phyloP scores from a whole-genome alignment of 2,329 filamentous ascomycete genomes.

The Phaeoacremonium minimum region DNA sequence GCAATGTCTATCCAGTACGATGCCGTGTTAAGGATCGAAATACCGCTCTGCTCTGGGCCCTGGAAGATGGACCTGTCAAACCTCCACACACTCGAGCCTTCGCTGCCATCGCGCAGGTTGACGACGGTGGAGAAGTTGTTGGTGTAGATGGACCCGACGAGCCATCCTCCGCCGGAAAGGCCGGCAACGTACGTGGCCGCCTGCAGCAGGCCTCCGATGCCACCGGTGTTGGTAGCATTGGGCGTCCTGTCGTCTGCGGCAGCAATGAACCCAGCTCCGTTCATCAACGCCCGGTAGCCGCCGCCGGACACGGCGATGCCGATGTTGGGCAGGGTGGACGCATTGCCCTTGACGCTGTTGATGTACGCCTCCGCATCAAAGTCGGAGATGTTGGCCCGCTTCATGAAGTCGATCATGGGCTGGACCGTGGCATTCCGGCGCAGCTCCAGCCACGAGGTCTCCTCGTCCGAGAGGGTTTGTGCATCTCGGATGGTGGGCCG shows the following conservation, averaged over 20 bases:
- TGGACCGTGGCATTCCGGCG: conserved; percentile 69
- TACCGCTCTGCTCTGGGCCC: conserved; percentile 20
- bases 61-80: conserved; percentile 28
- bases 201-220: conserved; percentile 78
- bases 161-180: conserved; percentile 79
- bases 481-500: conserved; percentile 67
- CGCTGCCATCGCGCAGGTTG: conserved; percentile 41
- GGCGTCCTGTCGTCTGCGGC: conserved; percentile 74
- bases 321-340: conserved; percentile 48
- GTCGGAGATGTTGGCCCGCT: conserved; percentile 66
- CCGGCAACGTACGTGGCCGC: conserved; percentile 76
- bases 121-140: conserved; percentile 79
- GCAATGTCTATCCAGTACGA: conserved; percentile 58
- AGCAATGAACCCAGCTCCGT: conserved; percentile 73
- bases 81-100: conserved; percentile 24
- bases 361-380: conserved; percentile 78
- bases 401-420: conserved; percentile 72
- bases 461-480: conserved; percentile 58
- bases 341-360: conserved; percentile 59
- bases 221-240: conserved; percentile 56
- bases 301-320: conserved; percentile 78
- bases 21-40: conserved; percentile 19
- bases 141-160: conserved; percentile 74
- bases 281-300: conserved; percentile 82
- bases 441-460: conserved; percentile 68